Conservation (phyloP, 495 filamentous ascomycete genomes). For the Penicillium taxi region DNA sequence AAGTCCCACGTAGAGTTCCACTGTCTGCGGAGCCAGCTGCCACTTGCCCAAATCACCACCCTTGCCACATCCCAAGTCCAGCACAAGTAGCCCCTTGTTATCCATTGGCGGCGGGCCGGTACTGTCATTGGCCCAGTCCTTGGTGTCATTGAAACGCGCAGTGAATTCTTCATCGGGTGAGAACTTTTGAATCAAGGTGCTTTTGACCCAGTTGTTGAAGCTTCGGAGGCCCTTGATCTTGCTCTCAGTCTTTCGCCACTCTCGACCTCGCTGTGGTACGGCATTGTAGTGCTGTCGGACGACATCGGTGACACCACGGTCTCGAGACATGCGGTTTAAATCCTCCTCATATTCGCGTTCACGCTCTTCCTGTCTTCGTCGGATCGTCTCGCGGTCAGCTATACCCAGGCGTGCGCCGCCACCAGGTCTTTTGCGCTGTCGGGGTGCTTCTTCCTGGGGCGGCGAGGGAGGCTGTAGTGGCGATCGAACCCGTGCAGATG, state of each 20-base stretch:
- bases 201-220: conserved; percentile 99
- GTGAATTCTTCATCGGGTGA: conserved; percentile 69
- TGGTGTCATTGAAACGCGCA: conserved; percentile 29
- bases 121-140: conserved; percentile 45
- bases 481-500: conserved; percentile 29
- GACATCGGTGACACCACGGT: conserved; percentile 66
- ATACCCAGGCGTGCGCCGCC: conserved; percentile 68
- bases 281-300: conserved; percentile 92
- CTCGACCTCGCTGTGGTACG: conserved; percentile 77
- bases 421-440: conserved; percentile 81
- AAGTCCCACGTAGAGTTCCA: conserved; percentile 84
- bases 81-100: conserved; percentile 57
- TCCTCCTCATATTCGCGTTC: conserved; percentile 52
- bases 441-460: conserved; percentile 39
- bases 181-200: conserved; percentile 92
- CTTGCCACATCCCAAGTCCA: conserved; percentile 95
- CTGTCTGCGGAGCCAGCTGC: conserved; percentile 76
- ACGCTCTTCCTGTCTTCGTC: conserved; percentile 56
- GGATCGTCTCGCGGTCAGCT: conserved; percentile 59
- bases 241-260: conserved; percentile 89
- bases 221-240: conserved; percentile 88
- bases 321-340: conserved; percentile 37
- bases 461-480: conserved; percentile 32
- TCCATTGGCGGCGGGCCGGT: conserved; percentile 37
- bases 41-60: conserved; percentile 93